Base-by-base conservation (phyloP, 768 basidiomycete genomes). In the Lactifluus hygrophoroides region DNA sequence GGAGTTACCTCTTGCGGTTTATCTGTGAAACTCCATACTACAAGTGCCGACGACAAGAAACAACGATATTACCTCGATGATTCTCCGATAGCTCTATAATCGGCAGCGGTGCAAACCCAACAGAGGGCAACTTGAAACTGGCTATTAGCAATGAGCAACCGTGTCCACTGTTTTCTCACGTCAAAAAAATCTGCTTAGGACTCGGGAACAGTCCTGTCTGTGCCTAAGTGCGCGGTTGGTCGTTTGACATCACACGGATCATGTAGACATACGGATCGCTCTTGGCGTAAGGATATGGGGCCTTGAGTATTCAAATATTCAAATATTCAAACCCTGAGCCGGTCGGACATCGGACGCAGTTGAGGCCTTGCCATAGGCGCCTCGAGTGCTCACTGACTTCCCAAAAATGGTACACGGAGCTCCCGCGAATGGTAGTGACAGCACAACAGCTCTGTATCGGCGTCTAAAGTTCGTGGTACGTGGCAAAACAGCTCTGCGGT, bases 21-120 rank as follows among this genome's bases (percentile, higher is more conserved):
- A 25, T 53, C 37, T 40, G 42, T 47, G 46, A 54, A 34, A 27
- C 45, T 48, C 23, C 37, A 4, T 32, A 40, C 40, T 54, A 47
- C 32, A 54, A 27, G 32, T 30, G 4, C 58, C 38, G 32, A 54
- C 3, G 46, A 17, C 46, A 44, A 49, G 57, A 48, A 54, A 34
- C 49, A 47, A 54, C 62, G 54, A 61, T 13, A 53, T 45, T 40
- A 27, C 30, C 9, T 61, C 62, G 62, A 63, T 50, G 34, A 61
- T 61, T 63, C 60, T 32, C 60, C 62, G 48, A 35, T 32, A 10
- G 37, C 47, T 40, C 46, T 45, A 40, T 42, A 13, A 25, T 23
- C n/a, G n/a, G n/a, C 19, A 28, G 17, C 23, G 14, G 43, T 25
- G 14, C 5, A 51, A 42, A 53, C 37, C 27, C 46, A 46, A 21